These are phyloP conservation scores for Candolleomyces efflorescens DNA, from an alignment of 768 basidiomycete genomes.

Conservation along the genomic window DNA sequence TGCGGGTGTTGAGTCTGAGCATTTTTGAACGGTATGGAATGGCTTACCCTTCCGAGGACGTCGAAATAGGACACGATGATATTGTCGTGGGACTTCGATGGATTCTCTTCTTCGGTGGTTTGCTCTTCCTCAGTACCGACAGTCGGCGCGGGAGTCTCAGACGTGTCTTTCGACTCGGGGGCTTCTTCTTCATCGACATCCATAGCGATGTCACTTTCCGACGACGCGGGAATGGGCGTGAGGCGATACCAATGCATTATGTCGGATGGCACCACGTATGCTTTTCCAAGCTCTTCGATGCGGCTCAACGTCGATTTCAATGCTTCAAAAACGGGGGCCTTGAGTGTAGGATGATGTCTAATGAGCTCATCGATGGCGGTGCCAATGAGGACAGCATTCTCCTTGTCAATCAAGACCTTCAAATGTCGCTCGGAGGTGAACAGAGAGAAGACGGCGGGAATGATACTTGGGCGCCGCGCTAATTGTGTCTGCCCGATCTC, in stretches of 20 bases:
- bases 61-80: slow-evolving; percentile 75
- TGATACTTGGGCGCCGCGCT: slow-evolving; percentile 69
- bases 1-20: slow-evolving; percentile 1
- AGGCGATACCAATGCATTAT: slow-evolving; percentile 67
- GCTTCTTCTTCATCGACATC: slow-evolving; percentile 33
- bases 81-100: slow-evolving; percentile 64
- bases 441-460: slow-evolving; percentile 79
- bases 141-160: neutral
- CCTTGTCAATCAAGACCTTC: slow-evolving; percentile 85
- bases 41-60: slow-evolving; percentile 66
- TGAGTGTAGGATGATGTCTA: slow-evolving; percentile 90
- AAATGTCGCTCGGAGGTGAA: slow-evolving; percentile 84
- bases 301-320: slow-evolving; percentile 64
- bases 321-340: slow-evolving; percentile 72
- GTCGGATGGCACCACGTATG: slow-evolving; percentile 51
- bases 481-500: slow-evolving; percentile 83
- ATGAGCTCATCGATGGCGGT: slow-evolving; percentile 92
- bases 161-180: slow-evolving; percentile 12
- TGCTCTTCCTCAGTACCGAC: slow-evolving; percentile 15
- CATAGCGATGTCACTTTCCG: slow-evolving; percentile 44
- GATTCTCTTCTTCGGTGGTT: slow-evolving; percentile 21
- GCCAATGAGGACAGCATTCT: slow-evolving; percentile 86
- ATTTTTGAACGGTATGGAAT: neutral
- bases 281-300: slow-evolving; percentile 70
- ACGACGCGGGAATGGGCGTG: slow-evolving; percentile 21